Evolutionary conservation across 192 early-diverging fungal species (phyloP), one percentile per base, ranked within the genome.

Genomic region (Coemansia sp.): DNA sequence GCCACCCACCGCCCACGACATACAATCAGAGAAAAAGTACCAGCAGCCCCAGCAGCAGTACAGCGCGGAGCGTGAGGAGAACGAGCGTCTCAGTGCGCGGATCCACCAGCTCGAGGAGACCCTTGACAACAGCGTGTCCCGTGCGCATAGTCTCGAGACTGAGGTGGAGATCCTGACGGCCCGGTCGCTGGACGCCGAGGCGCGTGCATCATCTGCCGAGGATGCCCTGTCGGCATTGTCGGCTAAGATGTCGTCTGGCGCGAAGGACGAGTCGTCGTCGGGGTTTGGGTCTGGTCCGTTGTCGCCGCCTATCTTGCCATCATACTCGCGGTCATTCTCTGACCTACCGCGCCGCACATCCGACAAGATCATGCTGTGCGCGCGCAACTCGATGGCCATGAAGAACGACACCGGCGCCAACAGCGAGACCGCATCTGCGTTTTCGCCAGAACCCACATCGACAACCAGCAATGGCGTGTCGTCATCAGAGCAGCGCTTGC

Each of bases 151-250:
- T 0, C 61, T 67, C 7, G 49, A 64, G 58, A 28, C 52, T 35
- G 67, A 75, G 13, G 25, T 66, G 18, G 67, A 66, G 16, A 23
- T 23, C 10, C 37, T 70, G 56, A 66, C 66, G 7, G 10, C 16
- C 8, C 71, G 37, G 29, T 64, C 68, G 5, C 55, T 61, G 61
- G 77, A 69, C 16, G 77, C 77, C 45, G 77, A 79, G 43, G 71
- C 71, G 2, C 77, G 77, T 29, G 75, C 75, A 2, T 13, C 63
- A 0, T 52, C 64, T 2, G 71, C 77, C 29, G 71, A 79, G 51
- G 64, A 68, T 25, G 76, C 70, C 5, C 58, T 72, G 56, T 66
- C 70, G 15, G 70, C 66, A 5, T 34, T 63, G 30, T 43, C 58
- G 0, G 46, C 68, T 28, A 58, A 35, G 39, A 43, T 57, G 8